Conservation (phyloP, 108 stramenopile genomes). For the Cyclotella kingstonii region DNA sequence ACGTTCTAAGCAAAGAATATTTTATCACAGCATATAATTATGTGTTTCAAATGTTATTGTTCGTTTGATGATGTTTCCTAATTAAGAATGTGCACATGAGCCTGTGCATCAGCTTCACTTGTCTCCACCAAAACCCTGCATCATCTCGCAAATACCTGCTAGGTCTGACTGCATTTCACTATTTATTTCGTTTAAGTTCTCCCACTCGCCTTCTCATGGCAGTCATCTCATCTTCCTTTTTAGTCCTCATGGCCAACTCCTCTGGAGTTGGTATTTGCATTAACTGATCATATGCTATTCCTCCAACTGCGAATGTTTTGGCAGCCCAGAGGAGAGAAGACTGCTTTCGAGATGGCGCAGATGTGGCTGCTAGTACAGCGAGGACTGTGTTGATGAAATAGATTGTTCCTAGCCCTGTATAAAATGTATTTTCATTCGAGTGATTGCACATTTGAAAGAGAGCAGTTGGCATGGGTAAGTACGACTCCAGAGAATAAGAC, state of each 20-base stretch:
- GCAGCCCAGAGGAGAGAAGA: conserved; percentile 61
- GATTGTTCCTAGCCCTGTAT: conserved; percentile 61
- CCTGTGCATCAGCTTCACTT: too few species aligned
- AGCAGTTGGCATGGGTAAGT: too few species aligned
- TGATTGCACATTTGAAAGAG: not conserved
- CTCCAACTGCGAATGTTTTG: conserved; percentile 81
- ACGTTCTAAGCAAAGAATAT: too few species aligned
- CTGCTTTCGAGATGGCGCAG: conserved; percentile 70
- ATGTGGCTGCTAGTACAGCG: conserved; percentile 70
- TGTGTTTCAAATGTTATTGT: too few species aligned
- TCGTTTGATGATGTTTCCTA: too few species aligned
- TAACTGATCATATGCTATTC: conserved; percentile 84
- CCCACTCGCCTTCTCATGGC: conserved; percentile 20
- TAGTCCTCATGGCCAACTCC: conserved; percentile 51
- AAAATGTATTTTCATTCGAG: not conserved
- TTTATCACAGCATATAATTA: too few species aligned
- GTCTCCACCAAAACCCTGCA: too few species aligned
- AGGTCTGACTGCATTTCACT: too few species aligned
- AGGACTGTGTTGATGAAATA: conserved; percentile 73
- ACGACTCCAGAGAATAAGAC: not conserved
- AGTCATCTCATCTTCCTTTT: conserved; percentile 50
- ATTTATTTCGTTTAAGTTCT: too few species aligned
- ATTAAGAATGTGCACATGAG: too few species aligned
- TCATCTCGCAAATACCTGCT: too few species aligned
- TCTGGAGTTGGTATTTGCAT: conserved; percentile 76